These are phyloP conservation scores for Truncatella angustata DNA, from an alignment of 2,329 filamentous ascomycete genomes.

Conservation along the genomic window DNA sequence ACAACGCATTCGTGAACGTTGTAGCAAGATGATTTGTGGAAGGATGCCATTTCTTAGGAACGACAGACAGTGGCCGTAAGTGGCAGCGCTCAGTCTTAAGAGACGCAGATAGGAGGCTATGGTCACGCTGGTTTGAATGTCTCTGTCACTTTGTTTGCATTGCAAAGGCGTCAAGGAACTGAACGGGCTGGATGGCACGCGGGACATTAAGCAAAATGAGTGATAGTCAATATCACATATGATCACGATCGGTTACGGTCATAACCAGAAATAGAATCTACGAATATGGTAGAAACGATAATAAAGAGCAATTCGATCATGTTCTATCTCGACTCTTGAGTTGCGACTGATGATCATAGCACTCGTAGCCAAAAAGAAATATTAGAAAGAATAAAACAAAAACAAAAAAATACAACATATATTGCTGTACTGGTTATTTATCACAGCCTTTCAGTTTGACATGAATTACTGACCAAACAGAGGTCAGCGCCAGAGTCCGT, in stretches of 20 bases:
- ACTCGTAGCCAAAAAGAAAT: no score
- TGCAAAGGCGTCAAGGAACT: conserved; percentile 34
- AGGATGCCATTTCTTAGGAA: not conserved
- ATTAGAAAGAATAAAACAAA: no score
- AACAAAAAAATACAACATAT: no score
- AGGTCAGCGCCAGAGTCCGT: no score
- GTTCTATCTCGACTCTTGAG: no score
- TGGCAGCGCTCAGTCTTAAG: not conserved
- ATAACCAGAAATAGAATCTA: conserved; percentile 5
- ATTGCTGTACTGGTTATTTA: no score
- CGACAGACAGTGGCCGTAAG: not conserved
- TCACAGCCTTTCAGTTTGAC: no score
- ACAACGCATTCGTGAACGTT: not conserved
- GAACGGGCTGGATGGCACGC: conserved; percentile 20
- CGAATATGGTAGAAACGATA: conserved; percentile 6
- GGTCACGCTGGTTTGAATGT: conserved; percentile 19
- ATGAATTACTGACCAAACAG: no score
- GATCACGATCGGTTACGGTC: not conserved
- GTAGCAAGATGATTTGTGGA: not conserved
- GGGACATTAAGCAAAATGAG: conserved; percentile 12
- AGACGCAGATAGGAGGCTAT: conserved; percentile 14
- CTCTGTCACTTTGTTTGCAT: conserved; percentile 34
- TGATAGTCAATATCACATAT: not conserved
- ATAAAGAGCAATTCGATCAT: conserved; percentile 1
- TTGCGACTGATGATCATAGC: no score